Base-by-base conservation (phyloP, 768 basidiomycete genomes). In the Asterophora lycoperdoides region DNA sequence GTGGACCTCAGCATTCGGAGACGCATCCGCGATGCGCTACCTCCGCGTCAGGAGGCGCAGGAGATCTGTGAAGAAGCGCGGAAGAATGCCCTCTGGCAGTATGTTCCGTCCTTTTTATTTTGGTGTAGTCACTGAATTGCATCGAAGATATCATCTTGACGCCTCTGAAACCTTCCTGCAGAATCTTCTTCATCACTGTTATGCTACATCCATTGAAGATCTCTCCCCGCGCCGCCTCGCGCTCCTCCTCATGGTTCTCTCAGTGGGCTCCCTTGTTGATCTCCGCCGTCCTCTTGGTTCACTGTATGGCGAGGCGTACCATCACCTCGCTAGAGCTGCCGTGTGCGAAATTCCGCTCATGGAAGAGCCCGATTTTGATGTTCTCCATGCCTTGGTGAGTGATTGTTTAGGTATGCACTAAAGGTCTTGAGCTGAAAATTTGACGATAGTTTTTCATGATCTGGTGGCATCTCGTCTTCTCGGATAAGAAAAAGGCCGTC, bases 81-180 rank as follows among this genome's bases (percentile, higher is more conserved):
- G 46, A 71, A 70, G 55, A 84, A 86, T 52, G 84, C 83, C 44
- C 71, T 85, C 55, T 86, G 84, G 85, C 84, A 85, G 83, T 84
- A 63, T 57, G 83, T 74, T 32, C 3, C 30, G 40, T 41, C 40
- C 33, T 56, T 36, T 39, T 51, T 40, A 39, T 37, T 42, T 38
- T 49, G 26, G 44, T 45, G 39, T 62, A 23, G 30, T 44, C 39
- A 52, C 30, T 44, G 28, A 29, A 29, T 23, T 46, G 35, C 23
- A 4, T 53, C 46, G 41, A 58, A 84, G 83, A 66, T 81, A 80
- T 64, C 83, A 84, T 59, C 71, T 85, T 48, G 84, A 86, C 61
- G 74, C 81, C 33, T 83, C 83, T 53, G 80, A 83, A 57, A 84
- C 82, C 0, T 84, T 82, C 66, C 71, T 86, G 34, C 80, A 82